Evolutionary conservation across 352 stramenopile genomes (phyloP).

Genomic region (Pythium myriotylum): DNA sequence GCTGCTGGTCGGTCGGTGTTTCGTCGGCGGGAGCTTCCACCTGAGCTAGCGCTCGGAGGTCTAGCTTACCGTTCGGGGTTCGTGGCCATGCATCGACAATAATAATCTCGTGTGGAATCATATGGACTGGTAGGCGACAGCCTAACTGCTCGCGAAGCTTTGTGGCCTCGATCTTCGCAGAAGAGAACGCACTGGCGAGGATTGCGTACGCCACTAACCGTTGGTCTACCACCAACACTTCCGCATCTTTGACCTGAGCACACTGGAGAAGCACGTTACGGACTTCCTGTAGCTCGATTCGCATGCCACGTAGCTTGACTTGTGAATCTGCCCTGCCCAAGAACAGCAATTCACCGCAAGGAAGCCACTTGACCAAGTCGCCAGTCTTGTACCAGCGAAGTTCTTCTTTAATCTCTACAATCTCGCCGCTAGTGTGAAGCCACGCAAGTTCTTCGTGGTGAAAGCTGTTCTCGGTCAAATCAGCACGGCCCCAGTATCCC

Average conservation of each 20-base stretch:
- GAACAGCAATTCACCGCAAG: conserved; percentile 57
- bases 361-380: conserved; percentile 66
- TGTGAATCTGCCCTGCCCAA: conserved; percentile 72
- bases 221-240: conserved; percentile 43
- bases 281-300: conserved; percentile 82
- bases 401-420: conserved; percentile 1
- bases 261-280: conserved; percentile 57
- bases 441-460: conserved; percentile 13
- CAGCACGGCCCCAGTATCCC: conserved; percentile 62
- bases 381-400: conserved; percentile 63
- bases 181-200: conserved; percentile 11
- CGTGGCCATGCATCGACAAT: conserved; percentile 52
- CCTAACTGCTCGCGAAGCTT: conserved; percentile 24
- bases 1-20: not conserved
- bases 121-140: conserved; percentile 54
- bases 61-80: conserved; percentile 76
- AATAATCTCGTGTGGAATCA: conserved; percentile 61
- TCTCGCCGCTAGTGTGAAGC: conserved; percentile 6
- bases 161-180: not conserved
- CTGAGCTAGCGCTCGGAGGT: conserved; percentile 43
- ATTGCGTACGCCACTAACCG: conserved; percentile 60
- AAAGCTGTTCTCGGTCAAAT: conserved; percentile 44
- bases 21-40: not conserved
- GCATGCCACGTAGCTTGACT: conserved; percentile 82
- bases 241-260: conserved; percentile 39